Conservation (phyloP, 495 filamentous ascomycete genomes). For the Aspergillus biplanus region DNA sequence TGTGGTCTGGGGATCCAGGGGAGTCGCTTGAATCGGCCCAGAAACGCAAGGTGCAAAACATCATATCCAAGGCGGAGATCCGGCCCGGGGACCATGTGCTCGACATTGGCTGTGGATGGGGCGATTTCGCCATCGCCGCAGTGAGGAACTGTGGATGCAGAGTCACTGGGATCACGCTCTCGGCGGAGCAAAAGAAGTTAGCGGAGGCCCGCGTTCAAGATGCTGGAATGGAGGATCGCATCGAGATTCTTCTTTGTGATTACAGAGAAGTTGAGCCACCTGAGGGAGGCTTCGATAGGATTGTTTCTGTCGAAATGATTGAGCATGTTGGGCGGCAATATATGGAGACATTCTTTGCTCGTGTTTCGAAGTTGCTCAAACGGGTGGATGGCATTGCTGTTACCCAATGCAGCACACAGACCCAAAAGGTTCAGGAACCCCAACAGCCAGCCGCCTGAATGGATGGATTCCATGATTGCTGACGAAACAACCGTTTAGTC, state of each 20-base stretch:
- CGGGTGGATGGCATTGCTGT: slow-evolving; percentile 64
- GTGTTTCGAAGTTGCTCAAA: slow-evolving; percentile 63
- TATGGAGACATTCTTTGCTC: slow-evolving; percentile 61
- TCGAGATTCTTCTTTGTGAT: slow-evolving; percentile 61
- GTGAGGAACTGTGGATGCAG: slow-evolving; percentile 61
- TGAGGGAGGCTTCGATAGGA: slow-evolving; percentile 61
- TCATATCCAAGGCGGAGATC: slow-evolving; percentile 64
- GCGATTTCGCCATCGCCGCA: slow-evolving; percentile 66
- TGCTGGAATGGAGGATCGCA: slow-evolving; percentile 53
- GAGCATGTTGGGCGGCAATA: slow-evolving; percentile 72
- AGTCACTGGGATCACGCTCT: slow-evolving; percentile 65
- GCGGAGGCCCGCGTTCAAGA: slow-evolving; percentile 60
- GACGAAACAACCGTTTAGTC: too few relatives aligned
- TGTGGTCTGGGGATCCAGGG: slow-evolving; percentile 55
- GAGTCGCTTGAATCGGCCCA: slow-evolving; percentile 68
- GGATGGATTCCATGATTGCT: too few relatives aligned
- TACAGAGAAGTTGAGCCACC: slow-evolving; percentile 60
- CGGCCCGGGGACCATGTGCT: slow-evolving; percentile 65
- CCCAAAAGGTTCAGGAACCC: slow-evolving; percentile 52
- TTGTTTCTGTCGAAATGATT: slow-evolving; percentile 76
- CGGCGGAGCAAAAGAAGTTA: slow-evolving; percentile 61
- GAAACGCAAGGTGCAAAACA: slow-evolving; percentile 62
- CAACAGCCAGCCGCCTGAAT: too few relatives aligned
- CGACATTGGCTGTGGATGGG: slow-evolving; percentile 74
- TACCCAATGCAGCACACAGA: slow-evolving; percentile 79